phyloP scores from a whole-genome alignment of 371 early-diverging fungal genomes.

The Saksenaea oblongispora region DNA sequence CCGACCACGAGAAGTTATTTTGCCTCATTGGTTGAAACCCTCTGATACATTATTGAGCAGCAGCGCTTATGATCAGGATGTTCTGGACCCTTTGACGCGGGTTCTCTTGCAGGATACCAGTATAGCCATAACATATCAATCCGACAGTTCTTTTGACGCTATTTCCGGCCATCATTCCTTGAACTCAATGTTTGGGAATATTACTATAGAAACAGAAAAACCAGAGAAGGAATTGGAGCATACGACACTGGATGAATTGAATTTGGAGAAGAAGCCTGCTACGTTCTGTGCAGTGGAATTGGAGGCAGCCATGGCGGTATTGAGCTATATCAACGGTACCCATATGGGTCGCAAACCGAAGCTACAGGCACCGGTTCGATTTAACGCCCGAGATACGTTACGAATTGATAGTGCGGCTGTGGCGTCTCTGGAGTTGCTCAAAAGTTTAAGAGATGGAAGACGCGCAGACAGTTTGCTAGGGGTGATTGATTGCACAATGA shows the following conservation, averaged over 20 bases:
- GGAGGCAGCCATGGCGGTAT: conserved; percentile 53
- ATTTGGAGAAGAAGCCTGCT: not conserved
- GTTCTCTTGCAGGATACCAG: conserved; percentile 14
- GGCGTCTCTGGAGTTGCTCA: conserved; percentile 57
- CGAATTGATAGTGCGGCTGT: conserved; percentile 66
- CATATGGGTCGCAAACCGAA: conserved; percentile 48
- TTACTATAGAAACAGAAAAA: not conserved
- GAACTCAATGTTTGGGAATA: conserved; percentile 10
- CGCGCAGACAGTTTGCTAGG: conserved; percentile 66
- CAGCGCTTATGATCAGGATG: conserved; percentile 13
- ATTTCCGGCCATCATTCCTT: conserved; percentile 8
- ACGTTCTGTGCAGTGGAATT: conserved; percentile 43
- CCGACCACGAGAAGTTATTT: conserved; percentile 81
- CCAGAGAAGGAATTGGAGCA: not conserved
- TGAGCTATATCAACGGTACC: conserved; percentile 59
- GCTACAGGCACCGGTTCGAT: conserved; percentile 50
- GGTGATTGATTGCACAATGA: conserved; percentile 74
- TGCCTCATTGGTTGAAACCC: conserved; percentile 42
- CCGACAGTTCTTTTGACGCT: conserved; percentile 18
- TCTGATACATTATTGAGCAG: conserved; percentile 9
- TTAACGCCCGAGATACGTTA: conserved; percentile 45
- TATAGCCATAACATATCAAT: conserved; percentile 32
- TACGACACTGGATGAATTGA: not conserved
- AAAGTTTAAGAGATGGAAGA: conserved; percentile 47
- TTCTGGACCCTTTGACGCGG: conserved; percentile 19